Base-by-base conservation (phyloP, 2,329 filamentous ascomycete species). In the Alternaria angustiovoidea region DNA sequence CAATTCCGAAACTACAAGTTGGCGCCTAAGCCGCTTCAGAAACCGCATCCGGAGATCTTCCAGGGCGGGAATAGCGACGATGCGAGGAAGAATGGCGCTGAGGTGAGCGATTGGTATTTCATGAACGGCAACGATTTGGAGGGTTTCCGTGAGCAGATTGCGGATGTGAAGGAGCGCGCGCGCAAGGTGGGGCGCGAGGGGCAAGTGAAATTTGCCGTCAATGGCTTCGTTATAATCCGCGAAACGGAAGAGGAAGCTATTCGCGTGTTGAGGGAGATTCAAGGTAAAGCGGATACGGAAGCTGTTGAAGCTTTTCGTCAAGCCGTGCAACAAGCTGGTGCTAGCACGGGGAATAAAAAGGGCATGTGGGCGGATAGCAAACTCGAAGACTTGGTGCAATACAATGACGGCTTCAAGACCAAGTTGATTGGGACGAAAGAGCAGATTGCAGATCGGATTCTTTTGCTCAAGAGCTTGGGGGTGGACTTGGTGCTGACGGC, bases 81-180 rank as follows among this genome's bases (percentile, higher is more conserved):
- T 61, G 83, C 84, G 0, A 75, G 82, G 7, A 79, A 81, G 28
- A 85, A 85, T 54, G 83, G 81, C 0, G 82, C 81, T 0, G 70
- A 78, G 22, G 83, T 81, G 3, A 80, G 76, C 2, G 83, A 85
- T 59, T 85, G 82, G 73, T 86, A 85, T 64, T 86, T 85, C 66
- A 85, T 85, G 83, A 86, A 85, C 65, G 83, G 83, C n/a, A 85
- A 85, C 65, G 83, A 84, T 2, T 78, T 85, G 9, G 83, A 85
- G 52, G 83, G 83, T 2, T 85, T 86, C 70, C 78, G 82, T 43
- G 72, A 74, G 9, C 83, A 86, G 67, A 85, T 86, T 43, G 72
- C 72, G 1, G 83, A 85, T 61, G 83, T 85, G 4, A 81, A 80
- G 55, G 79, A 79, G 46, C 76, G 82, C 0, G 83, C 84, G 3